These are phyloP conservation scores for Pseudogymnoascus pannorum DNA, from an alignment of 2,329 filamentous ascomycete species.

Conservation along the genomic window DNA sequence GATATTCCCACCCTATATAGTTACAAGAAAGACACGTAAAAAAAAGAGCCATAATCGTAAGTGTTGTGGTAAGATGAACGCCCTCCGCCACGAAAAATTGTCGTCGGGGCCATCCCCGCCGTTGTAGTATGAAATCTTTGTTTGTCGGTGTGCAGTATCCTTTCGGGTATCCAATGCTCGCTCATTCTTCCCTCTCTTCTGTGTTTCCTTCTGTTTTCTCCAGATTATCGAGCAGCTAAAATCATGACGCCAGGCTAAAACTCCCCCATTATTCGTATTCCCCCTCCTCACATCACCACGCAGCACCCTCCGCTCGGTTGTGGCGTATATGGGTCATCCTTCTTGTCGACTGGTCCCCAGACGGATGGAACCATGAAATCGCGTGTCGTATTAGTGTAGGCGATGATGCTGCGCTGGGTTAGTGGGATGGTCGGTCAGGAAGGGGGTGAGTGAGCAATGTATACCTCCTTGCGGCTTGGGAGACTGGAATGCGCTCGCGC, in stretches of 20 bases:
- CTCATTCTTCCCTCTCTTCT: background rate
- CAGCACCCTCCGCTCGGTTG: conserved; percentile 92
- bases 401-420: conserved; percentile 68
- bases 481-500: conserved; percentile 89
- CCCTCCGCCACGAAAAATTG: background rate
- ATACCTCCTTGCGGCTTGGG: conserved; percentile 82
- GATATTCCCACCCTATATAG: conserved; percentile 1
- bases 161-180: conserved; percentile 2
- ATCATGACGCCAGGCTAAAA: conserved; percentile 2
- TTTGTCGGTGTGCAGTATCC: background rate
- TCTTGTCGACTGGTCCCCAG: conserved; percentile 90
- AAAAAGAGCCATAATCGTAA: conserved; percentile 24
- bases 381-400: conserved; percentile 94
- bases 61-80: background rate
- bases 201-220: conserved; percentile 1
- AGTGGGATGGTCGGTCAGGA: conserved; percentile 11
- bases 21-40: conserved; percentile 14
- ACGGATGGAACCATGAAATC: conserved; percentile 99
- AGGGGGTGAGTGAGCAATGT: conserved; percentile 22
- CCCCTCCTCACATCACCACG: conserved; percentile 70
- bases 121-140: conserved; percentile 4
- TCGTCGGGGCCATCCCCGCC: background rate
- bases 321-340: conserved; percentile 96
- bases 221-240: conserved; percentile 1
- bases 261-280: conserved; percentile 10